phyloP scores from a whole-genome alignment of 2,329 filamentous ascomycete genomes.

The Trichoderma sp. region DNA sequence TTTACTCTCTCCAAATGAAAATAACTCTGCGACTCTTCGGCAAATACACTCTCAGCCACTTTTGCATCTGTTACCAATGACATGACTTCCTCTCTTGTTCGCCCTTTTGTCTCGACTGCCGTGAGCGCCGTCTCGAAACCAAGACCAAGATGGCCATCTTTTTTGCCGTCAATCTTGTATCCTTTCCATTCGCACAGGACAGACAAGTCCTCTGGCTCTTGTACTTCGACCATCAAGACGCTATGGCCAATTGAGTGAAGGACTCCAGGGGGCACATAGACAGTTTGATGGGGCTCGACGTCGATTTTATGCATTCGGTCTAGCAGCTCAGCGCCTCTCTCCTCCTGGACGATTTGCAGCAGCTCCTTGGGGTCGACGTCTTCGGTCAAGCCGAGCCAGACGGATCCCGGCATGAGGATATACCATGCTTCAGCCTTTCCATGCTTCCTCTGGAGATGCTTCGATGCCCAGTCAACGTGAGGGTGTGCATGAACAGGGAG shows the following conservation, averaged over 20 bases:
- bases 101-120: slow-evolving; percentile 17
- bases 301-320: slow-evolving; percentile 21
- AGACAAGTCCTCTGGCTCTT: slow-evolving; percentile 24
- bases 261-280: slow-evolving; percentile 24
- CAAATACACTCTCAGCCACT: slow-evolving; percentile 5
- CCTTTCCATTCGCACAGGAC: slow-evolving; percentile 24
- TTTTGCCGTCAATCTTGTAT: slow-evolving; percentile 20
- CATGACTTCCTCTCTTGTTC: slow-evolving; percentile 17
- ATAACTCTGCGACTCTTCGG: slow-evolving; percentile 19
- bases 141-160: slow-evolving; percentile 22
- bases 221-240: slow-evolving; percentile 23
- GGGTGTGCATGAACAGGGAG: slow-evolving; percentile 26
- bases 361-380: slow-evolving; percentile 17
- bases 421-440: slow-evolving; percentile 27
- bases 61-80: slow-evolving; percentile 7
- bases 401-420: slow-evolving; percentile 21
- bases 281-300: slow-evolving; percentile 22
- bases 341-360: slow-evolving; percentile 17
- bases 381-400: slow-evolving; percentile 22
- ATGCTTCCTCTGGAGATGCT: slow-evolving; percentile 21
- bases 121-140: slow-evolving; percentile 23
- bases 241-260: slow-evolving; percentile 26
- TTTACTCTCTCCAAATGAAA: slow-evolving; percentile 20
- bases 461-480: slow-evolving; percentile 22
- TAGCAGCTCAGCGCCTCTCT: slow-evolving; percentile 18